A percentile compares a stretch with the other conserved stretches of the same genome.
Evolutionary conservation across 495 filamentous ascomycete species (phyloP).

Genomic region (Penicillium coffeae): DNA sequence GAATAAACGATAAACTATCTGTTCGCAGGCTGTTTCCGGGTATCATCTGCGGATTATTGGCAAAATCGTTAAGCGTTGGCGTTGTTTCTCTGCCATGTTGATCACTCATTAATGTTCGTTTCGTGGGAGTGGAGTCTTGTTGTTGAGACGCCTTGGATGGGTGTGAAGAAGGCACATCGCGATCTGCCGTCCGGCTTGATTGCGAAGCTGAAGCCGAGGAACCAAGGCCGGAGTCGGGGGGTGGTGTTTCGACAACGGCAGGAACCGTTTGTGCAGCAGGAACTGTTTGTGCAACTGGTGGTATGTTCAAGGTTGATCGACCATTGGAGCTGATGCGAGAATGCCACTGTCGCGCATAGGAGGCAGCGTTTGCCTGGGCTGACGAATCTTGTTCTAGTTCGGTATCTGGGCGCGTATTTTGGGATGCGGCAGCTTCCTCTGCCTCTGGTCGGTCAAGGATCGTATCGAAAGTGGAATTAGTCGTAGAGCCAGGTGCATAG

Average conservation of each 20-base stretch:
- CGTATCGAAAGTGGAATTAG: constrained; percentile 28
- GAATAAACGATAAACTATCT: constrained; percentile 79
- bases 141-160: constrained; percentile 21
- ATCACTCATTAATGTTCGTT: constrained; percentile 23
- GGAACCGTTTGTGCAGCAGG: constrained; percentile 50
- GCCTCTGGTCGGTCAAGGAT: constrained; percentile 25
- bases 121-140: constrained; percentile 19
- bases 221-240: constrained; percentile 30
- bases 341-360: constrained; percentile 39
- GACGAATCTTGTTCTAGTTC: constrained; percentile 6
- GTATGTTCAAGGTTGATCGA: constrained; percentile 38
- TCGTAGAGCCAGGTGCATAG: constrained; percentile 14
- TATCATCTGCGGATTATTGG: constrained; percentile 46
- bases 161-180: constrained; percentile 30
- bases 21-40: constrained; percentile 70
- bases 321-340: constrained; percentile 46
- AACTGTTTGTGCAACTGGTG: constrained; percentile 43
- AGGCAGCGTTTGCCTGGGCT: constrained; percentile 14
- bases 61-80: constrained; percentile 33
- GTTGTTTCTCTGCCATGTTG: constrained; percentile 27
- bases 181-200: constrained; percentile 55
- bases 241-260: constrained; percentile 66
- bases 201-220: constrained; percentile 24
- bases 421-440: constrained; percentile 9
- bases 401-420: constrained; percentile 6